phyloP scores from a whole-genome alignment of 805 yeast species.

The Wickerhamomyces bovis region DNA sequence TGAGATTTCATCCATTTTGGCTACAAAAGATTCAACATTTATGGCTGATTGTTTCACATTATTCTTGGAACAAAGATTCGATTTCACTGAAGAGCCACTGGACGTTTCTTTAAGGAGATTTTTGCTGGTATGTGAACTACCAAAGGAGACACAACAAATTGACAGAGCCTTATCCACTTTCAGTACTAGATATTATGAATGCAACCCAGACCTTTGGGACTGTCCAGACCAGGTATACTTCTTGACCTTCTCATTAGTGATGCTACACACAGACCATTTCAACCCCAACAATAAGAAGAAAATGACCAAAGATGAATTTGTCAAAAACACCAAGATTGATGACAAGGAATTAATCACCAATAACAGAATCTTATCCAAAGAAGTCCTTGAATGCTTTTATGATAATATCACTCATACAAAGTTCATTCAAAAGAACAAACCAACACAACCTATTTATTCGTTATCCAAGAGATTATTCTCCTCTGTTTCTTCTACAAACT shows the following conservation, averaged over 20 bases:
- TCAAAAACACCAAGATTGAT: constrained; percentile 38
- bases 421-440: constrained; percentile 41
- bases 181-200: constrained; percentile 41
- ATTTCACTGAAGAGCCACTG: constrained; percentile 49
- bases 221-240: constrained; percentile 52
- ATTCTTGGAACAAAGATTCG: constrained; percentile 33
- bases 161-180: constrained; percentile 60
- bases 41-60: constrained; percentile 22
- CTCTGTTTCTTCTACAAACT: constrained; percentile 19
- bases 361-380: constrained; percentile 28
- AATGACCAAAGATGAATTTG: constrained; percentile 59
- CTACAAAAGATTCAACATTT: constrained; percentile 24
- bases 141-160: constrained; percentile 71
- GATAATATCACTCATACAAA: constrained; percentile 62
- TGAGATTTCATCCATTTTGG: constrained; percentile 26
- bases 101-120: constrained; percentile 62
- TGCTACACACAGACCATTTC: constrained; percentile 71
- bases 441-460: constrained; percentile 7
- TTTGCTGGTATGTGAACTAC: constrained; percentile 51
- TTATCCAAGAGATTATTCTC: constrained; percentile 21
- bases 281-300: constrained; percentile 61
- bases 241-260: constrained; percentile 55
- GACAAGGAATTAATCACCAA: constrained; percentile 16
- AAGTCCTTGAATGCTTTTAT: constrained; percentile 49
- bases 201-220: constrained; percentile 24